Evolutionary conservation across 345 rosid genomes (phyloP).

Genomic region (Camelina sativa): DNA sequence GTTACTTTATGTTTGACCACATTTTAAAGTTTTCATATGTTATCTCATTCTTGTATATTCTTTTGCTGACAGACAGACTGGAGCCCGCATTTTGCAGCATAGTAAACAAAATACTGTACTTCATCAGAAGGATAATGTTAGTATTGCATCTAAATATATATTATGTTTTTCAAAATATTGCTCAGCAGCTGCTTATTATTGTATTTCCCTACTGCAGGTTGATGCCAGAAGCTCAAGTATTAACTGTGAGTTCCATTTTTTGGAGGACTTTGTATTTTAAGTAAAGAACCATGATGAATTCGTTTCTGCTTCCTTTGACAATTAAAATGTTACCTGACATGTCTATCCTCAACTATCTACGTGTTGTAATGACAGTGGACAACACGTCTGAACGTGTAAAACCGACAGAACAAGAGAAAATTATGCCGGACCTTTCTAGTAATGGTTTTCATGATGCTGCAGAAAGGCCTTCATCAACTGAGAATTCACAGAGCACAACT

Average conservation of each 20-base stretch:
- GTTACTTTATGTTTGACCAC: slow-evolving; percentile 23
- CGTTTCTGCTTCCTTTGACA: slow-evolving; percentile 15
- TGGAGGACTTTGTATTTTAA: background rate
- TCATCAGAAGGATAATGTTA: slow-evolving; percentile 48
- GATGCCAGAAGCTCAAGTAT: slow-evolving; percentile 51
- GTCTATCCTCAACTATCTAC: slow-evolving; percentile 7
- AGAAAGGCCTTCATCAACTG: slow-evolving; percentile 29
- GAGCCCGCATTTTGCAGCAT: slow-evolving; percentile 39
- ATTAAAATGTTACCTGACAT: background rate
- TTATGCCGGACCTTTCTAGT: slow-evolving; percentile 32
- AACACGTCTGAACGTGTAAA: slow-evolving; percentile 46
- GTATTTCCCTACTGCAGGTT: slow-evolving; percentile 53
- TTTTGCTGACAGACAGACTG: slow-evolving; percentile 62
- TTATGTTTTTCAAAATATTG: slow-evolving; percentile 7
- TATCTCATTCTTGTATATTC: slow-evolving; percentile 33
- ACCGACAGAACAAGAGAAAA: slow-evolving; percentile 46
- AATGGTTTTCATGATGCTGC: slow-evolving; percentile 42
- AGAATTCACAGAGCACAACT: slow-evolving; percentile 34
- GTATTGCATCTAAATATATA: slow-evolving; percentile 11
- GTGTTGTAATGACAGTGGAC: slow-evolving; percentile 41
- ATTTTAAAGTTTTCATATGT: background rate
- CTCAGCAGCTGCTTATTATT: slow-evolving; percentile 21
- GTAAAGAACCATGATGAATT: background rate
- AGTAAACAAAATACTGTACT: slow-evolving; percentile 45
- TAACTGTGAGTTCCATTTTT: slow-evolving; percentile 51